Conservation (phyloP, 352 stramenopile genomes). For the Phytophthora pinifolia region DNA sequence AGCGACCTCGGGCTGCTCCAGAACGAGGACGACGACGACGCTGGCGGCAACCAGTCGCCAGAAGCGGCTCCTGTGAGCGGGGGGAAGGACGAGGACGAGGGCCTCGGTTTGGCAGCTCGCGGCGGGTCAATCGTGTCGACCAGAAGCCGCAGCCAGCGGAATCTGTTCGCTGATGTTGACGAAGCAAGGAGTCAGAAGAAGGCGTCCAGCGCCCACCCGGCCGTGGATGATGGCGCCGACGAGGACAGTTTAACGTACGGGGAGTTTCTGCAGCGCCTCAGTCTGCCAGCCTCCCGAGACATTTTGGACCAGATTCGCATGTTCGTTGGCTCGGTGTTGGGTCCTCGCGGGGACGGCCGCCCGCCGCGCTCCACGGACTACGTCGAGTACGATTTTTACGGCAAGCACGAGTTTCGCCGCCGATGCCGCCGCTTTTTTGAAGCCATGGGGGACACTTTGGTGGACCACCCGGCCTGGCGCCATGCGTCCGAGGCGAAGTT, state of each 20-base stretch:
- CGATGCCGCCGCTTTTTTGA: slow-evolving; percentile 77
- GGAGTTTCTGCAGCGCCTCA: slow-evolving; percentile 76
- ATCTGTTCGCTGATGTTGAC: slow-evolving; percentile 65
- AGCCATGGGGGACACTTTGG: slow-evolving; percentile 61
- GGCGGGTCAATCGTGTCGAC: slow-evolving; percentile 12
- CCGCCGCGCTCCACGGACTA: slow-evolving; percentile 69
- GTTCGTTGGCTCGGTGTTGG: slow-evolving; percentile 79
- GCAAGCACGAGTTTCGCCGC: slow-evolving; percentile 62
- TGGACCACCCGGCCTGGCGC: slow-evolving; percentile 60
- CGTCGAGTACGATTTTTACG: slow-evolving; percentile 83
- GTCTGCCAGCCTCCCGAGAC: slow-evolving; percentile 67
- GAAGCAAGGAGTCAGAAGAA: slow-evolving; percentile 35
- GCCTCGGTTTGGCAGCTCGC: slow-evolving; percentile 10
- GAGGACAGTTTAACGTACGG: slow-evolving; percentile 67
- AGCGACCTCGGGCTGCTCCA: slow-evolving; percentile 75
- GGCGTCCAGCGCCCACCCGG: slow-evolving; percentile 13
- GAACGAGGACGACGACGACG: slow-evolving; percentile 34
- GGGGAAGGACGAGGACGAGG: slow-evolving; percentile 14
- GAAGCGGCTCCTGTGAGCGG: slow-evolving; percentile 3
- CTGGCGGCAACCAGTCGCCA: slow-evolving; percentile 16
- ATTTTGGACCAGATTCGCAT: slow-evolving; percentile 72
- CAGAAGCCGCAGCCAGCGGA: slow-evolving; percentile 47
- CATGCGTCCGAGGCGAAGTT: slow-evolving; percentile 65
- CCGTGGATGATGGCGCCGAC: slow-evolving; percentile 29
- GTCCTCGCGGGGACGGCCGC: slow-evolving; percentile 70